Evolutionary conservation across 2,329 filamentous ascomycete genomes (phyloP).

Genomic region (Plectosphaerella sp.): DNA sequence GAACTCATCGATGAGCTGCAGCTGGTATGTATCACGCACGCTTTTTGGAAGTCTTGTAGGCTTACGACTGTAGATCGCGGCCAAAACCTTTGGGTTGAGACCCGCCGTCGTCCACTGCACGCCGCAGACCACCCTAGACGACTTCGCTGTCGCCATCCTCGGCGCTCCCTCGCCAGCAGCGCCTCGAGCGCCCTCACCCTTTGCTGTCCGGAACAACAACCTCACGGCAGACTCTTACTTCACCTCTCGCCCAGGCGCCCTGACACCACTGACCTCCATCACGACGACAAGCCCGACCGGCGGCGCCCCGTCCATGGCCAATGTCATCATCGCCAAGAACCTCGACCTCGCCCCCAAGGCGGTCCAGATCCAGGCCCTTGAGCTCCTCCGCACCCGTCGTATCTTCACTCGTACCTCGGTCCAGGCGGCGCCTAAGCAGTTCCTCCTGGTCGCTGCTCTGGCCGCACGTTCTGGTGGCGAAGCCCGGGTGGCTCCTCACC

Average conservation of each 20-base stretch:
- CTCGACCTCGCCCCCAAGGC: conserved; percentile 68
- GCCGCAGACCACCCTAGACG: conserved; percentile 69
- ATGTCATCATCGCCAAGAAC: conserved; percentile 77
- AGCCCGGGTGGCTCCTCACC: conserved; percentile 48
- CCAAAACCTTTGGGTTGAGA: conserved; percentile 67
- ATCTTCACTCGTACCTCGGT: conserved; percentile 73
- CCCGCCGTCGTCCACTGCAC: conserved; percentile 70
- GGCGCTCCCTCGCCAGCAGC: conserved; percentile 24
- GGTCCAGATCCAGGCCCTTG: conserved; percentile 75
- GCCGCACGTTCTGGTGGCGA: conserved; percentile 39
- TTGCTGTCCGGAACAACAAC: conserved; percentile 10
- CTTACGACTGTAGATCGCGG: conserved; percentile 48
- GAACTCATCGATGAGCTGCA: conserved; percentile 70
- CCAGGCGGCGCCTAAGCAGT: conserved; percentile 69
- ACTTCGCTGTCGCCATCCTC: conserved; percentile 71
- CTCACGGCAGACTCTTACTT: conserved; percentile 10
- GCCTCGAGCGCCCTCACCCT: conserved; percentile 19
- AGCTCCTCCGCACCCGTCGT: conserved; percentile 76
- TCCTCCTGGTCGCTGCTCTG: conserved; percentile 76
- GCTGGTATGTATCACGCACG: conserved; percentile 44
- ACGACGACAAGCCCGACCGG: conserved; percentile 12
- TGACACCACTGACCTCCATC: conserved; percentile 21
- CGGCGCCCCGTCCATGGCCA: conserved; percentile 52
- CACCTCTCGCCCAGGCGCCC: conserved; percentile 12
- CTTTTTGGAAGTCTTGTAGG: not conserved